Evolutionary conservation across 192 early-diverging fungal genomes (phyloP), one percentile per base, ranked within the genome.

Genomic region (Podila horticola): DNA sequence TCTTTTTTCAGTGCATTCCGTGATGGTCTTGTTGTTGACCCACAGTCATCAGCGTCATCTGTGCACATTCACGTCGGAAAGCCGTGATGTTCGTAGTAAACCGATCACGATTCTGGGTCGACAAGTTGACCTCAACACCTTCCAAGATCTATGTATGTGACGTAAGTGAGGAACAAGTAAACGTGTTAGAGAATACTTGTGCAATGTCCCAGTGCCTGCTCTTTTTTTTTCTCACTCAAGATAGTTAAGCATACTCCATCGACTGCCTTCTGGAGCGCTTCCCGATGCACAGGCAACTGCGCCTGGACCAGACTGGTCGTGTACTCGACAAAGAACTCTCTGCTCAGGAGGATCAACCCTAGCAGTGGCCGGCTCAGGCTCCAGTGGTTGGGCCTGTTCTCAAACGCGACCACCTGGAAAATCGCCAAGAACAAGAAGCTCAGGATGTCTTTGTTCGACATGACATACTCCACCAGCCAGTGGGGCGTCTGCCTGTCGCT

Each of bases 321-420:
- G 49, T 81, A 81, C 29, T 68, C 71, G 15, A 22, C 19, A 34
- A 69, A 81, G 41, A 69, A 73, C 6, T 91, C 92, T 71, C 86
- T 86, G 69, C 94, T 90, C 67, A 97, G 82, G 41, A 95, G 76
- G 19, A 95, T 91, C 58, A 97, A 70, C 6, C 90, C 90, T 67
- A 96, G 88, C 65, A 97, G 82, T 8, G 96, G 94, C 41, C 95
- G 85, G 36, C 92, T 92, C 41, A 97, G 85, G 29, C 90, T 90
- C 95, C 95, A 97, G 68, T 94, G 90, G 66, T 94, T 95, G 38
- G 86, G 84, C 4, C 88, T 83, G 66, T 94, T 94, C 69, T 97
- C 95, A 71, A 97, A 93, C 49, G 95, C 71, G 33, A 95, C 83
- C 30, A 92, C 88, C 51, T 93, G 92, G 71, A 97, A 89, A 60